phyloP scores from a whole-genome alignment of 805 yeast genomes.

The Ogataea allantospora region DNA sequence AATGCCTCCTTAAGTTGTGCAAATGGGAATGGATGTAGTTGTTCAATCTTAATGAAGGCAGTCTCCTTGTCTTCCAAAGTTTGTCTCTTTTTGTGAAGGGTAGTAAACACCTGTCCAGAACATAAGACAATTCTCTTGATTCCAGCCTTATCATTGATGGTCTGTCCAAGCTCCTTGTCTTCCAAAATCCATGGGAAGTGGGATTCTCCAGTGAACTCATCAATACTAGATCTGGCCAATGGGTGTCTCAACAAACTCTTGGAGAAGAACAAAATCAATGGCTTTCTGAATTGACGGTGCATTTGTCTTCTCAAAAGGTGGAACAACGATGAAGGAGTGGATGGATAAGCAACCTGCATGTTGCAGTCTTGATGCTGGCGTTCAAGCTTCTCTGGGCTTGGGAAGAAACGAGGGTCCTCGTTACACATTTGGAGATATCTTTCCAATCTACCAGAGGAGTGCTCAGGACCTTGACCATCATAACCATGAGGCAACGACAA shows the following conservation, averaged over 20 bases:
- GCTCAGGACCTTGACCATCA: conserved; percentile 99
- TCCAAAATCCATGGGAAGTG: conserved; percentile 96
- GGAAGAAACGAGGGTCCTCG: conserved; percentile 95
- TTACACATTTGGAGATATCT: conserved; percentile 93
- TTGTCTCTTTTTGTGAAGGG: conserved; percentile 86
- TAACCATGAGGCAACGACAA: conserved; percentile 98
- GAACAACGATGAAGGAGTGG: conserved; percentile 96
- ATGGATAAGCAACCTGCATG: conserved; percentile 97
- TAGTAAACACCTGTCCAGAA: conserved; percentile 93
- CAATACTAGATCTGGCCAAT: conserved; percentile 81
- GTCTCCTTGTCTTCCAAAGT: conserved; percentile 73
- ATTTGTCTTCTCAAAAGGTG: conserved; percentile 97
- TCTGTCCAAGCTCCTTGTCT: conserved; percentile 80
- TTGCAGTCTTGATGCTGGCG: conserved; percentile 99
- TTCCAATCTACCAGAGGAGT: conserved; percentile 96
- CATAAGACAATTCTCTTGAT: conserved; percentile 83
- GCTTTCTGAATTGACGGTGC: conserved; percentile 98
- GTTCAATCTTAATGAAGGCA: conserved; percentile 88
- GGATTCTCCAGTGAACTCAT: conserved; percentile 87
- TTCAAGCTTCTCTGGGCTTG: conserved; percentile 79
- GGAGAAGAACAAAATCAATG: conserved; percentile 84
- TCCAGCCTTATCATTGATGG: conserved; percentile 73
- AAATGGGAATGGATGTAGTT: conserved; percentile 98
- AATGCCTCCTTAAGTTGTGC: conserved; percentile 86
- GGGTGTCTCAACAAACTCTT: conserved; percentile 96